Percentiles rank a stretch among this genome's conserved stretches.
Conservation (phyloP, 192 early-diverging fungal genomes). For the Lobulomyces angularis region DNA sequence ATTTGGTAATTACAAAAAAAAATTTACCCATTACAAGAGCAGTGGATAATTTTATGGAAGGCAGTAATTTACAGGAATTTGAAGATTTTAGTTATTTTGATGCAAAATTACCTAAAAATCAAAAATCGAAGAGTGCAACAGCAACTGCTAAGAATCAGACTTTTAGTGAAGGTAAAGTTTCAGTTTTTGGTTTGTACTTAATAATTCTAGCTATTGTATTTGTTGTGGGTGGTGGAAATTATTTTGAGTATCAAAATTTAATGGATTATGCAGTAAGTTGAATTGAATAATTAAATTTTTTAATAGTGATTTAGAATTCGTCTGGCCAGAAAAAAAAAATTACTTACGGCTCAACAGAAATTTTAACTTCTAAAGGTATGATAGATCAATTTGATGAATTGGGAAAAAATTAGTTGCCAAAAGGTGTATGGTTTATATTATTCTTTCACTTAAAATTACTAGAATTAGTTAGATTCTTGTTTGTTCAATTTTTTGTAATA, state of each 20-base stretch:
- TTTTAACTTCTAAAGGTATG: conserved; percentile 69
- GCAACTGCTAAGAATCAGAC: conserved; percentile 34
- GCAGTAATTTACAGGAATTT: conserved; percentile 28
- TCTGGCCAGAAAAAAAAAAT: conserved; percentile 58
- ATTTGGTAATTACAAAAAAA: conserved; percentile 80
- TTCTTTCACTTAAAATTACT: too few relatives aligned
- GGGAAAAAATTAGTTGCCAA: too few relatives aligned
- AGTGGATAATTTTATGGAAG: conserved; percentile 77
- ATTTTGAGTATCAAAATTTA: conserved; percentile 93
- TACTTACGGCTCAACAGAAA: conserved; percentile 86
- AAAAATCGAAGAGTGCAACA: conserved; percentile 32
- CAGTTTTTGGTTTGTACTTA: too few relatives aligned
- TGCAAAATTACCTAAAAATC: conserved; percentile 55
- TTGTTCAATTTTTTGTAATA: too few relatives aligned
- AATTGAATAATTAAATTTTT: conserved; percentile 1
- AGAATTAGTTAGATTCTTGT: too few relatives aligned
- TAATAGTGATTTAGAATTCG: conserved; percentile 11
- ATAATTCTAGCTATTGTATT: conserved; percentile 99
- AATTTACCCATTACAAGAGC: conserved; percentile 77
- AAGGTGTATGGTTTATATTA: too few relatives aligned
- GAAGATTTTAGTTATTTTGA: conserved; percentile 88
- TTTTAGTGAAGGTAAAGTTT: conserved; percentile 76
- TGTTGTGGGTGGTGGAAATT: conserved; percentile 95
- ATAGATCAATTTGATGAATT: conserved; percentile 64
- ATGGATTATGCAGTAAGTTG: conserved; percentile 68